Conservation (phyloP, 352 stramenopile genomes). For the Elongisporangium anandrum region DNA sequence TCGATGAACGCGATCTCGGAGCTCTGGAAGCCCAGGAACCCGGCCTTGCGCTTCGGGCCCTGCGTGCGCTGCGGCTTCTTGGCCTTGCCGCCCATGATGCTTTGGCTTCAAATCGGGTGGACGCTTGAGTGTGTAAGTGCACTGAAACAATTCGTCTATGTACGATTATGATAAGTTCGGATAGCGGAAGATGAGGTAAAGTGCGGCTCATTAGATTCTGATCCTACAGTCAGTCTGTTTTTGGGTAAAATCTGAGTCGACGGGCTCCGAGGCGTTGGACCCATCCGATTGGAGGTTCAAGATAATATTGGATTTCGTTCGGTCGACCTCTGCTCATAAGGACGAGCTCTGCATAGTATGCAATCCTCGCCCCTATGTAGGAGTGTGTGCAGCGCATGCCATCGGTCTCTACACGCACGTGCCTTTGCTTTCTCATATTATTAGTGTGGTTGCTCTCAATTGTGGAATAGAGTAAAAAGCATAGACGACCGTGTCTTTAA, state of each 20-base stretch:
- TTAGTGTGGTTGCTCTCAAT: not conserved
- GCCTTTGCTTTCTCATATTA: not conserved
- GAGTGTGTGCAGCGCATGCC: not conserved
- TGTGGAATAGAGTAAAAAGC: not conserved
- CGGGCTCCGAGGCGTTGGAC: not conserved
- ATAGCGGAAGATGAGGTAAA: not conserved
- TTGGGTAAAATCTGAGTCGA: not conserved
- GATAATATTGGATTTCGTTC: not conserved
- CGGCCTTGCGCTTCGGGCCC: conserved; percentile 58
- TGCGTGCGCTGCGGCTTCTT: conserved; percentile 8
- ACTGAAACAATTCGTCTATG: not conserved
- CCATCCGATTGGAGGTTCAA: not conserved
- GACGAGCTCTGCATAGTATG: not conserved
- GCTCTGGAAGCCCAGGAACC: conserved; percentile 66
- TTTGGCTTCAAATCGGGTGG: not conserved
- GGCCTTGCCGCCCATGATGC: conserved; percentile 18
- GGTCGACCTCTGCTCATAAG: not conserved
- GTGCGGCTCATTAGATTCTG: not conserved
- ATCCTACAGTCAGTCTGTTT: not conserved
- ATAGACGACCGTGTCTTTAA: not conserved
- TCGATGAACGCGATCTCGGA: conserved; percentile 83
- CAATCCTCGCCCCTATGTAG: not conserved
- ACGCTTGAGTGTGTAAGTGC: not conserved
- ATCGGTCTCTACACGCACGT: not conserved
- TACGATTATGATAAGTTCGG: no score